Percentiles rank a stretch among this genome's conserved stretches.
Conservation (phyloP, 192 early-diverging fungal genomes). For the Coemansia sp. region DNA sequence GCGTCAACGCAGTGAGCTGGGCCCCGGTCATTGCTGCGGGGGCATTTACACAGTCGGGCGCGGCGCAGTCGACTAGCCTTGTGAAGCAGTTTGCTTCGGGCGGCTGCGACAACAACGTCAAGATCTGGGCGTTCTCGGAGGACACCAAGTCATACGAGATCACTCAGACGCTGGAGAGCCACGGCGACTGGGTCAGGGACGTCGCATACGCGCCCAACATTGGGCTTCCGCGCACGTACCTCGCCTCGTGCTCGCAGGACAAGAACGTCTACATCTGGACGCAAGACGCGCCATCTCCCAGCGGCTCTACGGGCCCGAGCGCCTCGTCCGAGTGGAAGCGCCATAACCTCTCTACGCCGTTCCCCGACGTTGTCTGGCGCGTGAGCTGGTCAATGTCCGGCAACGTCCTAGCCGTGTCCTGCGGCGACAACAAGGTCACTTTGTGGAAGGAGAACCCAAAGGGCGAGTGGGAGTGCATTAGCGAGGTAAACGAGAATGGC, state of each 20-base stretch:
- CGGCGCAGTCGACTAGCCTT: slow-evolving; percentile 35
- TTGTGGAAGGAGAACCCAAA: slow-evolving; percentile 94
- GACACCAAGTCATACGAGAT: slow-evolving; percentile 76
- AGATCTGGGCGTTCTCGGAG: slow-evolving; percentile 78
- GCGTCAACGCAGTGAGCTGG: slow-evolving; percentile 92
- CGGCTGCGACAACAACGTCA: slow-evolving; percentile 94
- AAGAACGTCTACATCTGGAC: slow-evolving; percentile 95
- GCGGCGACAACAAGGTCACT: slow-evolving; percentile 94
- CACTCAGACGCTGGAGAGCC: slow-evolving; percentile 75
- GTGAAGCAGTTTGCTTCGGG: slow-evolving; percentile 82
- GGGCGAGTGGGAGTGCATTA: slow-evolving; percentile 85
- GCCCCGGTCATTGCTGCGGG: slow-evolving; percentile 75
- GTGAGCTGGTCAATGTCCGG: slow-evolving; percentile 96
- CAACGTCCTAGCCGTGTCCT: slow-evolving; percentile 92
- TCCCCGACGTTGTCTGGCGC: slow-evolving; percentile 96
- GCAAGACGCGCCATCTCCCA: slow-evolving; percentile 57
- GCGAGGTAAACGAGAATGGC: slow-evolving; percentile 56
- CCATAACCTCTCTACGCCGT: slow-evolving; percentile 67
- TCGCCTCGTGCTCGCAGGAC: slow-evolving; percentile 97
- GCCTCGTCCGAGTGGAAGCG: slow-evolving; percentile 63
- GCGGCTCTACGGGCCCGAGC: too few relatives aligned
- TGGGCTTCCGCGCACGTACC: slow-evolving; percentile 79
- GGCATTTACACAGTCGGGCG: slow-evolving; percentile 40
- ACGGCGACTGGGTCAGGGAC: slow-evolving; percentile 97
- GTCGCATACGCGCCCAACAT: slow-evolving; percentile 95